phyloP scores from a whole-genome alignment of 495 filamentous ascomycete species.

The Podospora pseudoanserina region DNA sequence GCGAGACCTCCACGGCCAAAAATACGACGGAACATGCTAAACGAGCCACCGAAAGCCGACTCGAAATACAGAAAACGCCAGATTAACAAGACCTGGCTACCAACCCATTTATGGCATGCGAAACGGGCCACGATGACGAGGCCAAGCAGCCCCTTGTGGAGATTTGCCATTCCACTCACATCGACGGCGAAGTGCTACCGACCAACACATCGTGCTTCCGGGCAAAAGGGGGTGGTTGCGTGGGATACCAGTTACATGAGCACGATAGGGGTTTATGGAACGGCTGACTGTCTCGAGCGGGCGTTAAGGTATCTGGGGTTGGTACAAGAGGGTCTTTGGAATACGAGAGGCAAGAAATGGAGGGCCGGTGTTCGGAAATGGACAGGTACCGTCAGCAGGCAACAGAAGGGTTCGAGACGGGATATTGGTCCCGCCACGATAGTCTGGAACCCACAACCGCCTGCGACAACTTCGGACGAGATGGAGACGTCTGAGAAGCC shows the following conservation, averaged over 20 bases:
- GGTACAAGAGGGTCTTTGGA: conserved; percentile 56
- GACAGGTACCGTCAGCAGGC: conserved; percentile 61
- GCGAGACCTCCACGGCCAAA: conserved; percentile 54
- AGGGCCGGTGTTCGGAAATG: conserved; percentile 65
- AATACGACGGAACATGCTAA: conserved; percentile 66
- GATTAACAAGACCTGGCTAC: conserved; percentile 85
- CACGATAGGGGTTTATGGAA: conserved; percentile 75
- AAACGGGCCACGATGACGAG: conserved; percentile 86
- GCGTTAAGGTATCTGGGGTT: conserved; percentile 63
- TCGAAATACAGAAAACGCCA: conserved; percentile 83
- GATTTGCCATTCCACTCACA: conserved; percentile 78
- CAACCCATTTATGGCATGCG: conserved; percentile 90
- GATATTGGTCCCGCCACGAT: conserved; percentile 74
- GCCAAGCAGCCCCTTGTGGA: conserved; percentile 75
- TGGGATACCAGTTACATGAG: conserved; percentile 98
- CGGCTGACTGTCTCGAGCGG: conserved; percentile 55
- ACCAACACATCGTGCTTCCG: conserved; percentile 75
- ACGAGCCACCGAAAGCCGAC: conserved; percentile 59
- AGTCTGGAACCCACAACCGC: conserved; percentile 56
- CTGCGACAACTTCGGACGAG: conserved; percentile 5
- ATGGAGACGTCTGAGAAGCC: conserved; percentile 20
- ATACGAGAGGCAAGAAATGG: conserved; percentile 67
- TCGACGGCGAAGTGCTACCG: conserved; percentile 88
- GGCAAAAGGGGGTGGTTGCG: conserved; percentile 56
- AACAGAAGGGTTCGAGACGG: conserved; percentile 48